Evolutionary conservation across 2,329 filamentous ascomycete species (phyloP).

Genomic region (Coniochaeta hoffmannii): DNA sequence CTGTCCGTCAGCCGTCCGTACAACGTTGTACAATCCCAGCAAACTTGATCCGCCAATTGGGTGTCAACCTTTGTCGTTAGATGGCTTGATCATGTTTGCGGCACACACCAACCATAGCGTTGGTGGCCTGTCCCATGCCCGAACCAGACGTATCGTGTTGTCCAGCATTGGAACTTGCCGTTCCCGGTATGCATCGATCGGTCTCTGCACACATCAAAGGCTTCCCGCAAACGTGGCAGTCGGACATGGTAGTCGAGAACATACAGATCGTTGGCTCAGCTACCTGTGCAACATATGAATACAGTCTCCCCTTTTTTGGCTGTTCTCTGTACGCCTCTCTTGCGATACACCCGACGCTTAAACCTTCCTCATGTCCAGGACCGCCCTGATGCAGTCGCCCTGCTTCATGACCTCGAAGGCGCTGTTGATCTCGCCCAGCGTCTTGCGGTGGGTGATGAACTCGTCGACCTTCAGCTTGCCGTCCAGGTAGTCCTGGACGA

Average conservation of each 20-base stretch:
- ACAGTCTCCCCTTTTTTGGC: background rate
- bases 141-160: background rate
- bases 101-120: no score
- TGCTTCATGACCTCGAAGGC: constrained; percentile 90
- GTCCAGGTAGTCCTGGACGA: constrained; percentile 83
- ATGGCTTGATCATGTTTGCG: no score
- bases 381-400: constrained; percentile 94
- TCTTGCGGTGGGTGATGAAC: constrained; percentile 96
- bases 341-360: background rate
- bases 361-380: constrained; percentile 53
- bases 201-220: background rate
- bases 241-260: background rate
- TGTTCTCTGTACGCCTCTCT: background rate
- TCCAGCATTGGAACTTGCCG: background rate
- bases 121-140: background rate
- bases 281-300: background rate
- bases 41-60: background rate
- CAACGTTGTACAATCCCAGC: background rate
- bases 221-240: background rate
- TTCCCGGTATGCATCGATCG: background rate
- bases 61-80: no score
- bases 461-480: constrained; percentile 96
- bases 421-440: constrained; percentile 73
- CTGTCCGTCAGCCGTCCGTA: background rate
- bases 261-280: background rate